Conservation (phyloP, 2,329 filamentous ascomycete genomes). For the Apiospora rasikravindrae region DNA sequence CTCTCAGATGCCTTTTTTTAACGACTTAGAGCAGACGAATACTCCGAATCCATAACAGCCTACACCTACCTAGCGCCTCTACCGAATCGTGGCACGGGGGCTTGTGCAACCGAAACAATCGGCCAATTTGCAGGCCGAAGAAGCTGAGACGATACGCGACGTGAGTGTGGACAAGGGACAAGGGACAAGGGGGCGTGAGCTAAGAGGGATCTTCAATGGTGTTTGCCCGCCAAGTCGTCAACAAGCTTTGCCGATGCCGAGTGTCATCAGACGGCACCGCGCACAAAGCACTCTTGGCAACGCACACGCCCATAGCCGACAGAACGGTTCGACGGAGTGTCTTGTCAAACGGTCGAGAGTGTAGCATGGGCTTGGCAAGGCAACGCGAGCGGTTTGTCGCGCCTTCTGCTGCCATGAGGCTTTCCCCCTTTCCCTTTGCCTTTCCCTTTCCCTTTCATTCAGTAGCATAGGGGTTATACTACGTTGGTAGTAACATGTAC, state of each 20-base stretch:
- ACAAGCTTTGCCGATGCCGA: slow-evolving; percentile 15
- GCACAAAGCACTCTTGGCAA: slow-evolving; percentile 2
- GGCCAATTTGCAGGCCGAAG: background rate
- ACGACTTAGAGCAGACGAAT: background rate
- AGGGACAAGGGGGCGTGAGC: background rate
- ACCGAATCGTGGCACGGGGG: background rate
- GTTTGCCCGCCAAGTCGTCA: slow-evolving; percentile 4
- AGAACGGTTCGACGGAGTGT: slow-evolving; percentile 12
- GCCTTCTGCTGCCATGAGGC: background rate
- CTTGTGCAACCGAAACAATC: background rate
- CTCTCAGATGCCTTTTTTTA: background rate
- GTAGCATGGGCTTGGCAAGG: background rate
- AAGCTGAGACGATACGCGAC: slow-evolving; percentile 16
- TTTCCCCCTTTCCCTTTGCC: background rate
- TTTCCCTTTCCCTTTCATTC: too few species aligned
- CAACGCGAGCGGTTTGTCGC: background rate
- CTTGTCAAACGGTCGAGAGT: background rate
- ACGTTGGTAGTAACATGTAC: too few species aligned
- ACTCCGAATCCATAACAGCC: background rate
- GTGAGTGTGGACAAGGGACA: slow-evolving; percentile 3
- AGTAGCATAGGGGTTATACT: too few species aligned
- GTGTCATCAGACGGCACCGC: slow-evolving; percentile 15
- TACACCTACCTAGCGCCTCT: background rate
- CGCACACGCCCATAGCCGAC: slow-evolving; percentile 13
- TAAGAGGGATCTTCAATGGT: background rate